Evolutionary conservation across 257 asterid genomes (phyloP).

Genomic region (Rauvolfia tetraphylla): DNA sequence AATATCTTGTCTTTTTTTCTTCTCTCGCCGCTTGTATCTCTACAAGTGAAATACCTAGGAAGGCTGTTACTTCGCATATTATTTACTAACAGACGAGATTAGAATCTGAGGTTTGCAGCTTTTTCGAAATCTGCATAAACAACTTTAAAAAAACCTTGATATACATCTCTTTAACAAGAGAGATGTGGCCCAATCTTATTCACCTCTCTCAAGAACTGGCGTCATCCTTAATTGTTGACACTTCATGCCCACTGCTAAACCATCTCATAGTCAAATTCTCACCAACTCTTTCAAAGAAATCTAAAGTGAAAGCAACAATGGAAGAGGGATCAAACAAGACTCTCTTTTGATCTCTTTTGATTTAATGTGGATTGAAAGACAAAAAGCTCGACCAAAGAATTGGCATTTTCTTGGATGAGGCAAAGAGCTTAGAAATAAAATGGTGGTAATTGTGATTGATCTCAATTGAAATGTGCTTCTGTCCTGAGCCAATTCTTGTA

Average conservation of each 20-base stretch:
- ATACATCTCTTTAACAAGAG: background rate
- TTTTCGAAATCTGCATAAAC: background rate
- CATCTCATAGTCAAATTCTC: background rate
- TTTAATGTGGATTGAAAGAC: background rate
- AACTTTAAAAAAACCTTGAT: background rate
- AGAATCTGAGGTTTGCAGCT: background rate
- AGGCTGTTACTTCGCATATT: background rate
- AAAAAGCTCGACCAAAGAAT: background rate
- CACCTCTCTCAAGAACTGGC: background rate
- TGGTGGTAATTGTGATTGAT: background rate
- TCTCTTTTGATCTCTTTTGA: background rate
- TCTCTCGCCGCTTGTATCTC: background rate
- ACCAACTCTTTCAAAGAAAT: background rate
- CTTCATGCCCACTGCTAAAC: background rate
- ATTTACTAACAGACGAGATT: background rate
- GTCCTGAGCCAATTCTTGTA: background rate
- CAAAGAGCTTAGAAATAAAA: background rate
- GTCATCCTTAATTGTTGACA: background rate
- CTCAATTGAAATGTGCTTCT: background rate
- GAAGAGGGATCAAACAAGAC: background rate
- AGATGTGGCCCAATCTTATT: background rate
- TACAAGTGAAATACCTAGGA: too few species aligned
- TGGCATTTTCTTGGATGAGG: background rate
- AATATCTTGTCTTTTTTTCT: background rate
- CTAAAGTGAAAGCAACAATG: background rate